Base-by-base conservation (phyloP, 108 stramenopile genomes). In the Nitzschia putrida region DNA sequence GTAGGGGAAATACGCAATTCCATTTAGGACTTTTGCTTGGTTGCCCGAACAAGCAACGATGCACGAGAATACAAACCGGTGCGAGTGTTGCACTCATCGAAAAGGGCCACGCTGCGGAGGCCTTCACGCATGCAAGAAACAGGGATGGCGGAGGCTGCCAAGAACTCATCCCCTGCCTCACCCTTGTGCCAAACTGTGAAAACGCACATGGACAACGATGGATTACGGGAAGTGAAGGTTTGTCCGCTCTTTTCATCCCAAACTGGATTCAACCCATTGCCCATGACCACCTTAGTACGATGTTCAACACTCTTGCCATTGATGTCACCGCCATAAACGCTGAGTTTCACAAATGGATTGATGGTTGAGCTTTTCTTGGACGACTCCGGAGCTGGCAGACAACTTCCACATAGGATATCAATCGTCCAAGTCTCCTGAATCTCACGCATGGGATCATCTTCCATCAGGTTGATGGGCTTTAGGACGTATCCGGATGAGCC, bases 401-500 rank as follows among this genome's bases (percentile, higher is more conserved):
- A 89, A 41, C 56, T 75, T 13, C 91, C 95, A 60, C 81, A 82
- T 52, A 95, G 66, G 10, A 97, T 70, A 29, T 78, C 59, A 44
- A 96, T 68, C 12, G 66, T 87, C 75, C 94, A 75, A 14, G 69
- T 61, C 64, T 79, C 71, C 25, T 75, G 61, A 43, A 66, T 60
- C 40, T 78, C 76, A 12, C 40, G 61, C 64, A 68, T 73, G 34
- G 67, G 58, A 66, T 79, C 66, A 38, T 77, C 76, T 6, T 61
- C 45, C 54, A 72, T 47, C 47, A 93, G 51, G 51, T 77, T 67
- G 67, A 77, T 70, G 12, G 97, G 97, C 72, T 98, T 98, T 7
- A 97, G 79, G 12, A 98, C 90, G 79, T 99, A 99, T 8, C 99
- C 99, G 57, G 83, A 88, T 18, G 81, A 88, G 20, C 97, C 97